Conservation (phyloP, 2,329 filamentous ascomycete genomes). For the Pezicula carpinea region DNA sequence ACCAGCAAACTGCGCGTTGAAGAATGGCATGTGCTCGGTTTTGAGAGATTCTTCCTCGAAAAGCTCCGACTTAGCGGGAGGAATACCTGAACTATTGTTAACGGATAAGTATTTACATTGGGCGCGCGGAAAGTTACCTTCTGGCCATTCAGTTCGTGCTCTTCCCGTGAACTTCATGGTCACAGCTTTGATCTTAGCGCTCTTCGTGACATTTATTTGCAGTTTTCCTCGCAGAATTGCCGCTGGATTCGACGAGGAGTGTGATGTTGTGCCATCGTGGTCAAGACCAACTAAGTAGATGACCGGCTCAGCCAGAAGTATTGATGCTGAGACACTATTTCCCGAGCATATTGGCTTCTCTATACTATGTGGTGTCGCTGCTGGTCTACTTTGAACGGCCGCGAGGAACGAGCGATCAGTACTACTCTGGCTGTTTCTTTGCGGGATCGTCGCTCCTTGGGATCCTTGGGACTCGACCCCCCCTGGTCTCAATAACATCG, state of each 20-base stretch:
- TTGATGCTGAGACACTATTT: slow-evolving; percentile 69
- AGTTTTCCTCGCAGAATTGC: slow-evolving; percentile 83
- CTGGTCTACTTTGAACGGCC: not conserved
- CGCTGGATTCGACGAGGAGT: slow-evolving; percentile 38
- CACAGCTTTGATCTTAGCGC: slow-evolving; percentile 87
- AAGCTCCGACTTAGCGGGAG: slow-evolving; percentile 77
- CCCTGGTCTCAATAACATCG: slow-evolving; percentile 16
- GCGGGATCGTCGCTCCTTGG: not conserved
- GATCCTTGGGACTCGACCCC: slow-evolving; percentile 6
- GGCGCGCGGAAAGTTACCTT: slow-evolving; percentile 55
- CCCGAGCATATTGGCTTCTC: slow-evolving; percentile 69
- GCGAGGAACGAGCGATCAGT: not conserved
- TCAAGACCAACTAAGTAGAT: slow-evolving; percentile 75
- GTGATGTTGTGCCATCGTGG: slow-evolving; percentile 38
- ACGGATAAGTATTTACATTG: not conserved
- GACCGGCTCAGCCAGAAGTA: slow-evolving; percentile 73
- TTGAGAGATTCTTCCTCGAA: slow-evolving; percentile 81
- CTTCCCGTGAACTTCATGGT: slow-evolving; percentile 81
- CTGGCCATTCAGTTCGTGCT: slow-evolving; percentile 91
- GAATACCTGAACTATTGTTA: slow-evolving; percentile 55
- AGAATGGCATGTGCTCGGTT: slow-evolving; percentile 87
- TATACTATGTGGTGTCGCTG: slow-evolving; percentile 33
- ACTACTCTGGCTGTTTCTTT: slow-evolving; percentile 2
- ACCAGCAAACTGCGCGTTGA: slow-evolving; percentile 67
- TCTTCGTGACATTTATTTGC: slow-evolving; percentile 78